Percentiles rank a stretch among this genome's conserved stretches.
Conservation (phyloP, 495 filamentous ascomycete species). For the Trichoderma orchidacearum region DNA sequence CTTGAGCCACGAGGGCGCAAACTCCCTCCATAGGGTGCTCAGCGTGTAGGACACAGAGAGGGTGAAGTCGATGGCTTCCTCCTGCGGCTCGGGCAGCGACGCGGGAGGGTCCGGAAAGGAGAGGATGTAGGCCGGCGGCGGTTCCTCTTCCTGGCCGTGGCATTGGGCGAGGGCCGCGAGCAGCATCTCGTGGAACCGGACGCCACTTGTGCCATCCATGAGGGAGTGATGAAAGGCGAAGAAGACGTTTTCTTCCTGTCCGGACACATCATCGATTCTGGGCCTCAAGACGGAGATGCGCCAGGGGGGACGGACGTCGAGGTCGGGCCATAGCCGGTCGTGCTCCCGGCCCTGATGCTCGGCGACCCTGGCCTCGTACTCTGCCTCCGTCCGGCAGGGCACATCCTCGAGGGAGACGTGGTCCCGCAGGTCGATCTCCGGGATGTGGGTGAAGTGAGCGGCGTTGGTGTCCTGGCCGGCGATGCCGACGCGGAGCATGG, state of each 20-base stretch:
- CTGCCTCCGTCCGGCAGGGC: not conserved
- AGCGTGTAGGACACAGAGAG: constrained; percentile 11
- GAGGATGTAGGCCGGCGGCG: constrained; percentile 4
- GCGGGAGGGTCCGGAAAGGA: not conserved
- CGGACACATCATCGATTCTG: not conserved
- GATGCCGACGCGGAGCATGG: constrained; percentile 17
- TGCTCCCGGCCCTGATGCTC: constrained; percentile 10
- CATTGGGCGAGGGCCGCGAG: constrained; percentile 4
- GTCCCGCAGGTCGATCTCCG: constrained; percentile 12
- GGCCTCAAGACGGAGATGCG: constrained; percentile 12
- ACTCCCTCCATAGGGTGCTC: constrained; percentile 10
- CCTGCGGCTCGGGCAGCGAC: constrained; percentile 9
- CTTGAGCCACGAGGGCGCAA: constrained; percentile 8
- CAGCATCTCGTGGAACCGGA: constrained; percentile 17
- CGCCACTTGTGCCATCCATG: constrained; percentile 19
- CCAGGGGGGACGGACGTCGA: constrained; percentile 16
- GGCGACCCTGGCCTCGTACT: constrained; percentile 8
- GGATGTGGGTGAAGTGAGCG: constrained; percentile 14
- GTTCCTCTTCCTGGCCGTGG: not conserved
- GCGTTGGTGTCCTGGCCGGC: constrained; percentile 12
- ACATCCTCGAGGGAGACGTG: constrained; percentile 13
- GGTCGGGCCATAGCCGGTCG: constrained; percentile 10
- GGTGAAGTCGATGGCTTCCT: constrained; percentile 13
- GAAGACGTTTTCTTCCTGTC: constrained; percentile 7
- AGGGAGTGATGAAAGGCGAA: constrained; percentile 20